Evolutionary conservation across 139 green algal genomes (phyloP).

Genomic region (Coelastrella sp.): DNA sequence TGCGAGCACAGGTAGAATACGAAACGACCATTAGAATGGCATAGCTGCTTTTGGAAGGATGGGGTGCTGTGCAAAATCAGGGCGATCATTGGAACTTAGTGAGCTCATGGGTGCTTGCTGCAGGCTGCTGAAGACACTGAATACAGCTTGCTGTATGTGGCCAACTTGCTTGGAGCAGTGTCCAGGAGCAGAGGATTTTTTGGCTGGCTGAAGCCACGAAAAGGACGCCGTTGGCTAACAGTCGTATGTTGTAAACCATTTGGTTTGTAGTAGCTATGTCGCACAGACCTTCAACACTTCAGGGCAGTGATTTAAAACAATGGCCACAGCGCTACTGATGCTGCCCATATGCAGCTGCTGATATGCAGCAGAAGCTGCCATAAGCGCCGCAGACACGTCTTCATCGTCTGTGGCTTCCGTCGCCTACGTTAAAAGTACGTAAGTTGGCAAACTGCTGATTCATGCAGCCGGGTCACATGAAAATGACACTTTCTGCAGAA

Average conservation of each 20-base stretch:
- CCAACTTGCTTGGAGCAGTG: too few relatives aligned
- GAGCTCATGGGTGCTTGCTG: too few relatives aligned
- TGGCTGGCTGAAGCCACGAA: not conserved
- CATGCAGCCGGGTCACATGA: not conserved
- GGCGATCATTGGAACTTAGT: too few relatives aligned
- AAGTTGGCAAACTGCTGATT: not conserved
- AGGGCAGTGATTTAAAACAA: constrained; percentile 39
- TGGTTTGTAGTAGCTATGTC: not conserved
- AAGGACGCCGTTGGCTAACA: too few relatives aligned
- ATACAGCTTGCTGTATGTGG: too few relatives aligned
- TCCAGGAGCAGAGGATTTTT: not conserved
- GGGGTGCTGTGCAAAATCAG: not conserved
- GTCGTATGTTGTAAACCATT: too few relatives aligned
- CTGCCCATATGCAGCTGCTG: constrained; percentile 37
- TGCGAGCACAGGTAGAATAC: constrained; percentile 25
- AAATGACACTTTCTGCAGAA: too few relatives aligned
- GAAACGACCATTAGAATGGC: not conserved
- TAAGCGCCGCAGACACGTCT: not conserved
- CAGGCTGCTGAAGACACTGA: not conserved
- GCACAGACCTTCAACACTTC: constrained; percentile 42
- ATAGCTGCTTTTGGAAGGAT: not conserved
- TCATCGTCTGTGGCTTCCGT: not conserved
- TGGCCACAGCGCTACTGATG: constrained; percentile 23
- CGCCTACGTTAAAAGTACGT: not conserved
- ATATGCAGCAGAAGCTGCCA: constrained; percentile 6